Conservation (phyloP, 805 yeast species). For the Monosporozyma servazzii region DNA sequence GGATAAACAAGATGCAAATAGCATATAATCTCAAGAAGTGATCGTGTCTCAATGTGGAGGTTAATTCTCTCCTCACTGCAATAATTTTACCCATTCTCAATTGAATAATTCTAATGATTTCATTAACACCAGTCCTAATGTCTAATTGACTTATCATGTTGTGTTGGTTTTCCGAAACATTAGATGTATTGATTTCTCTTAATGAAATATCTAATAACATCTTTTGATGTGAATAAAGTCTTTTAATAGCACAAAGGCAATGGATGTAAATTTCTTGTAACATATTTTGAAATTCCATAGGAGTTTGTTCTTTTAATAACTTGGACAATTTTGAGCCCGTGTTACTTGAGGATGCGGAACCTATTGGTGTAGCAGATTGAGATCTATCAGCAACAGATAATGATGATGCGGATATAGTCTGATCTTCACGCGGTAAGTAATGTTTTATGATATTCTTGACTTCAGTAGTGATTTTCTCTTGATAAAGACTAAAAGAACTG, state of each 20-base stretch:
- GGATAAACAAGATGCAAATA: constrained; percentile 57
- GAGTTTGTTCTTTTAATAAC: constrained; percentile 54
- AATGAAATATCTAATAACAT: constrained; percentile 62
- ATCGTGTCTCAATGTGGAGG: constrained; percentile 46
- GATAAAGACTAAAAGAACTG: constrained; percentile 54
- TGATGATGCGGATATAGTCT: background rate
- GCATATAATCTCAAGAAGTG: constrained; percentile 61
- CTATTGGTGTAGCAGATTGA: constrained; percentile 1
- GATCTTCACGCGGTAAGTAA: constrained; percentile 46
- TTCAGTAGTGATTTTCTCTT: constrained; percentile 59
- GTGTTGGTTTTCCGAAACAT: constrained; percentile 23
- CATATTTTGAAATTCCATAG: constrained; percentile 69
- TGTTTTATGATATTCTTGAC: constrained; percentile 62
- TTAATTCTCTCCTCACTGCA: constrained; percentile 65
- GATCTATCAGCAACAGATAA: background rate
- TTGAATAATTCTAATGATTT: constrained; percentile 64
- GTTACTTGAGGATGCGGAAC: constrained; percentile 7
- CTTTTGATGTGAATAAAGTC: constrained; percentile 73
- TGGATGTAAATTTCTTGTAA: constrained; percentile 49
- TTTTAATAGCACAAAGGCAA: constrained; percentile 61
- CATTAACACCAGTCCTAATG: constrained; percentile 53
- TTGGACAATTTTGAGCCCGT: constrained; percentile 36
- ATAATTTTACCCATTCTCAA: constrained; percentile 68
- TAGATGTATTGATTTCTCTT: constrained; percentile 30
- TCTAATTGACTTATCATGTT: constrained; percentile 50